These are phyloP conservation scores for Thoreauomyces humboldtii DNA, from an alignment of 192 early-diverging fungal species.

Conservation along the genomic window DNA sequence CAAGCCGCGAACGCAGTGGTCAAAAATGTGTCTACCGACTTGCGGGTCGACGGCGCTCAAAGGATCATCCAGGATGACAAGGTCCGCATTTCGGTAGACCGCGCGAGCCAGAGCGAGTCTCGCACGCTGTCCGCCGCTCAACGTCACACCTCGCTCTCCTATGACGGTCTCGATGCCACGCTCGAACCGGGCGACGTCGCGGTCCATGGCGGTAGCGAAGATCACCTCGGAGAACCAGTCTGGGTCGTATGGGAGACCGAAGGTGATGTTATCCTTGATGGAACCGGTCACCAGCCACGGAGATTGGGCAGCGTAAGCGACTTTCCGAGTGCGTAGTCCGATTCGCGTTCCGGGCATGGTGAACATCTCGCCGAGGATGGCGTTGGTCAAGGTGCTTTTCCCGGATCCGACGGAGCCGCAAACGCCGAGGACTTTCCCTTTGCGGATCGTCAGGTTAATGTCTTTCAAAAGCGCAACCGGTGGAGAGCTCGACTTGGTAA, in stretches of 20 bases:
- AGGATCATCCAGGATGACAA: conserved; percentile 50
- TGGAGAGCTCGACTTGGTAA: no score
- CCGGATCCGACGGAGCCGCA: conserved; percentile 50
- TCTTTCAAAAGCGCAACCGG: conserved; percentile 24
- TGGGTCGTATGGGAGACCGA: conserved; percentile 36
- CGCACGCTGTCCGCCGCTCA: conserved; percentile 49
- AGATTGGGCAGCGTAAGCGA: conserved; percentile 45
- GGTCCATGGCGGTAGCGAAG: conserved; percentile 41
- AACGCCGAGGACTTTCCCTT: conserved; percentile 38
- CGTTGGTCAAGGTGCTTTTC: conserved; percentile 41
- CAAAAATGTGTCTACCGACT: conserved; percentile 47
- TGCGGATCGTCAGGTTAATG: conserved; percentile 29
- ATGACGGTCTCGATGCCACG: conserved; percentile 37
- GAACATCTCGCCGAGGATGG: conserved; percentile 48
- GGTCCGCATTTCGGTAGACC: conserved; percentile 42
- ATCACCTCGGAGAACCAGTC: conserved; percentile 39
- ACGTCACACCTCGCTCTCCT: conserved; percentile 43
- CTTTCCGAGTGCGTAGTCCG: conserved; percentile 17
- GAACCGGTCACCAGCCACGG: conserved; percentile 44
- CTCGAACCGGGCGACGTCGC: conserved; percentile 35
- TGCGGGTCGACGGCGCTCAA: conserved; percentile 47
- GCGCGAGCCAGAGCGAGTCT: conserved; percentile 47
- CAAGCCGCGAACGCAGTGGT: conserved; percentile 37
- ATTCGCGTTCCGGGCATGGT: conserved; percentile 1
- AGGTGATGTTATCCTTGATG: conserved; percentile 47